Conservation (phyloP, 83 land plant genomes). For the Larix sibirica region DNA sequence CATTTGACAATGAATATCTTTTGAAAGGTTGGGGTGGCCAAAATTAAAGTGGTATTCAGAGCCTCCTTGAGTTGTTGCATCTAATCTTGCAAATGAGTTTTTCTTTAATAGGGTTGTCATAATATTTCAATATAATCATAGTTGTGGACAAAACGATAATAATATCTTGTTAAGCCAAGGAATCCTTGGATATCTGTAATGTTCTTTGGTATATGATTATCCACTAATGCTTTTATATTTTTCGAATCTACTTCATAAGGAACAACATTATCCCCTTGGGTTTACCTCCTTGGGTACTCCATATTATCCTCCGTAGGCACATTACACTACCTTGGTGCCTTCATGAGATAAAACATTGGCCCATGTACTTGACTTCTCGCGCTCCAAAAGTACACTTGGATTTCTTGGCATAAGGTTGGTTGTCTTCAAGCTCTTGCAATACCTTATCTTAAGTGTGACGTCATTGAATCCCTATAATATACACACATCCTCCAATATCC, state of each 20-base stretch:
- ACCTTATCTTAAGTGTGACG: too few relatives aligned
- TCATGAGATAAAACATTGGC: conserved; percentile 16
- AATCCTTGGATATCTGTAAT: conserved; percentile 6
- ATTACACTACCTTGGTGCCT: not conserved
- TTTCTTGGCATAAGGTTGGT: not conserved
- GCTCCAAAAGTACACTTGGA: conserved; percentile 9
- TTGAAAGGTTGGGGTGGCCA: not conserved
- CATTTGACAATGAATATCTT: not conserved
- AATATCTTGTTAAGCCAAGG: conserved; percentile 17
- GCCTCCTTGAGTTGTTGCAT: not conserved
- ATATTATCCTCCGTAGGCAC: too few relatives aligned
- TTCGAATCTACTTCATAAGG: not conserved
- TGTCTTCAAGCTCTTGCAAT: not conserved
- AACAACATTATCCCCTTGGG: too few relatives aligned
- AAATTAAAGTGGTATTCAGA: not conserved
- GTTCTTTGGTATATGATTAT: conserved; percentile 14
- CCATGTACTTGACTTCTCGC: conserved; percentile 14
- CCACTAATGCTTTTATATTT: conserved; percentile 16
- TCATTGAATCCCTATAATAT: too few relatives aligned
- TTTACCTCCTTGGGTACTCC: too few relatives aligned
- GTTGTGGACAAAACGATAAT: conserved; percentile 8
- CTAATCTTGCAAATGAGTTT: not conserved
- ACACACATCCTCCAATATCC: too few relatives aligned
- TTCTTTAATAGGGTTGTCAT: conserved; percentile 21
- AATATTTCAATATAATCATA: conserved; percentile 14